Evolutionary conservation across 2,329 filamentous ascomycete species (phyloP).

Genomic region (Ceratocystis lukuohia): DNA sequence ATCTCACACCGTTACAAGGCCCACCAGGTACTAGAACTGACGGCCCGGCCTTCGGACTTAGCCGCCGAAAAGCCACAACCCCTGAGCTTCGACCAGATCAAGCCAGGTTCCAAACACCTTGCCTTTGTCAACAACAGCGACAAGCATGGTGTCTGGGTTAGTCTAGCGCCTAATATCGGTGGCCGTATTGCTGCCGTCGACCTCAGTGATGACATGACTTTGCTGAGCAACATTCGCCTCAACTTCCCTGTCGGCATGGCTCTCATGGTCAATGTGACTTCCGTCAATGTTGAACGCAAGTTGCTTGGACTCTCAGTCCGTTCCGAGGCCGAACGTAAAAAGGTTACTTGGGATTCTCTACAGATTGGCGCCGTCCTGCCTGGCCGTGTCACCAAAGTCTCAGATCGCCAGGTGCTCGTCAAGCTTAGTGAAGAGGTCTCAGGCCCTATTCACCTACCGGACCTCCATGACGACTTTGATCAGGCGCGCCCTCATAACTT

Average conservation of each 20-base stretch:
- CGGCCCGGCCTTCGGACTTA: slow-evolving; percentile 58
- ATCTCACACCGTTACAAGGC: slow-evolving; percentile 72
- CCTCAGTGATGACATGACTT: slow-evolving; percentile 71
- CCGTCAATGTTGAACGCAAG: slow-evolving; percentile 57
- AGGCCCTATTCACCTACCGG: slow-evolving; percentile 67
- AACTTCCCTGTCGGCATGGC: slow-evolving; percentile 89
- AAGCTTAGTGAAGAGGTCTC: slow-evolving; percentile 71
- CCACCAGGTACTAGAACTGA: slow-evolving; percentile 77
- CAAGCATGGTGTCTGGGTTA: slow-evolving; percentile 75
- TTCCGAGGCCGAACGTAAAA: slow-evolving; percentile 24
- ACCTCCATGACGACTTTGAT: slow-evolving; percentile 75
- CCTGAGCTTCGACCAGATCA: slow-evolving; percentile 58
- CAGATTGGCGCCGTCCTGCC: slow-evolving; percentile 70
- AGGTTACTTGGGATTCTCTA: slow-evolving; percentile 55
- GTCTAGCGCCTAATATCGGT: slow-evolving; percentile 73
- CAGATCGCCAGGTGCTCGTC: slow-evolving; percentile 69
- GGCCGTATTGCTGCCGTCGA: slow-evolving; percentile 74
- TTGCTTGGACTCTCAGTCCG: slow-evolving; percentile 61
- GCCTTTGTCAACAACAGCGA: slow-evolving; percentile 86
- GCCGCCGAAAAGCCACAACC: slow-evolving; percentile 34
- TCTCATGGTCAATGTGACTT: slow-evolving; percentile 63
- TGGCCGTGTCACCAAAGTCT: slow-evolving; percentile 72
- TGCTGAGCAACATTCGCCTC: slow-evolving; percentile 58
- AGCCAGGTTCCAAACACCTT: slow-evolving; percentile 56
- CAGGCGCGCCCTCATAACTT: slow-evolving; percentile 62